phyloP scores from a whole-genome alignment of 495 filamentous ascomycete species.

The Neurospora intermedia region DNA sequence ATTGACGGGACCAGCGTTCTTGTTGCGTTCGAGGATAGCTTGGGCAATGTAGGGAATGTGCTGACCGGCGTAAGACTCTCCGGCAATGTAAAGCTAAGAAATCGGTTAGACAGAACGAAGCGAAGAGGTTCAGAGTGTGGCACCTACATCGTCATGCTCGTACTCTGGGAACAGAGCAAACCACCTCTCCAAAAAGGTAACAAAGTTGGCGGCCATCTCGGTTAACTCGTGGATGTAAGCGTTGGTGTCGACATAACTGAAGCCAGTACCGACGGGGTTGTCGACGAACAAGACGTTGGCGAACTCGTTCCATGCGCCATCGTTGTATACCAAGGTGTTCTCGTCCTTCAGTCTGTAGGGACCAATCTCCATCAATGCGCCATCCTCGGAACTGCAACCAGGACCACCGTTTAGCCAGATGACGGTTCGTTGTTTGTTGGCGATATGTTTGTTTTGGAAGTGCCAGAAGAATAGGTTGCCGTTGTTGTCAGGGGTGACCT shows the following conservation, averaged over 20 bases:
- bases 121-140: not conserved
- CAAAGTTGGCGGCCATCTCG: constrained; percentile 81
- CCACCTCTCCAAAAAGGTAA: constrained; percentile 83
- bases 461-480: constrained; percentile 99
- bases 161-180: constrained; percentile 87
- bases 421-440: constrained; percentile 81
- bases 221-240: constrained; percentile 74
- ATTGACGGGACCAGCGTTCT: constrained; percentile 21
- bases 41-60: constrained; percentile 93
- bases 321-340: constrained; percentile 67
- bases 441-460: constrained; percentile 89
- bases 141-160: constrained; percentile 79
- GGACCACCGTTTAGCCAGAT: constrained; percentile 97
- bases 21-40: constrained; percentile 78
- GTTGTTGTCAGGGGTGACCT: constrained; percentile 70
- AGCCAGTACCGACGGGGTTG: constrained; percentile 92
- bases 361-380: constrained; percentile 94
- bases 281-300: constrained; percentile 94
- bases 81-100: constrained; percentile 75
- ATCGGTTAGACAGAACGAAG: constrained; percentile 6
- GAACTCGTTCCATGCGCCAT: constrained; percentile 94
- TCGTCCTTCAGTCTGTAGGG: constrained; percentile 76
- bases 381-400: constrained; percentile 94
- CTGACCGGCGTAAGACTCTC: constrained; percentile 94
- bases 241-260: constrained; percentile 85